Evolutionary conservation across 2,329 filamentous ascomycete species (phyloP).

Genomic region (Arthrinium phaeospermum): DNA sequence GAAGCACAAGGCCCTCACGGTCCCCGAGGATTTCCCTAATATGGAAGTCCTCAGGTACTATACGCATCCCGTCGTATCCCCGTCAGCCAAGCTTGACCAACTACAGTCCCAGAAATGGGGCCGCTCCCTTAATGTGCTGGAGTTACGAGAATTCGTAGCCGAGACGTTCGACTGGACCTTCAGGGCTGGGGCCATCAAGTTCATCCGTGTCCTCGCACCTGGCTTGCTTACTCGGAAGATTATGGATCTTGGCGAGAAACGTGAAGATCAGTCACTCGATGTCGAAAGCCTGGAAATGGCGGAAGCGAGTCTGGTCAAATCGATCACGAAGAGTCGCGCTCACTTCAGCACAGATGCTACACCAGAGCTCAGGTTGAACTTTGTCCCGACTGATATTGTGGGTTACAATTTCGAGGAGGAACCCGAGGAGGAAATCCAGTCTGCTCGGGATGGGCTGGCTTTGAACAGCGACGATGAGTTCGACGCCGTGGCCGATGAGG

Average conservation of each 20-base stretch:
- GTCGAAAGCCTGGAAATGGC: conserved; percentile 46
- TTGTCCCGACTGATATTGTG: conserved; percentile 77
- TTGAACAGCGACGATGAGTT: conserved; percentile 72
- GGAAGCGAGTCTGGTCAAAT: conserved; percentile 63
- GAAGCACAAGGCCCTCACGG: conserved; percentile 73
- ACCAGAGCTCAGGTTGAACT: conserved; percentile 79
- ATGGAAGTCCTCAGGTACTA: conserved; percentile 83
- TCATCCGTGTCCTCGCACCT: conserved; percentile 80
- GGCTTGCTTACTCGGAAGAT: conserved; percentile 72
- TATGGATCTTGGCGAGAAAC: conserved; percentile 44
- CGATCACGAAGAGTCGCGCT: conserved; percentile 69
- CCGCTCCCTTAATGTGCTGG: conserved; percentile 65
- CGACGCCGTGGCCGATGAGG: conserved; percentile 43
- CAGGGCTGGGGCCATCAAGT: conserved; percentile 79
- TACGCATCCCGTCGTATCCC: conserved; percentile 83
- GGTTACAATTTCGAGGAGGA: conserved; percentile 78
- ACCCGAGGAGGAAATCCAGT: conserved; percentile 62
- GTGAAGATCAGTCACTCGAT: conserved; percentile 35
- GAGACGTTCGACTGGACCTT: conserved; percentile 89
- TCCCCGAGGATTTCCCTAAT: conserved; percentile 84
- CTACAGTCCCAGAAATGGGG: conserved; percentile 66
- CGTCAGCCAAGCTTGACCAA: conserved; percentile 57
- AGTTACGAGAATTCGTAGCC: conserved; percentile 74
- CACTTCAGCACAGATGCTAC: conserved; percentile 78
- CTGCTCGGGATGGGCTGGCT: conserved; percentile 59